phyloP scores from a whole-genome alignment of 1,284 basidiomycete species.

The Cutaneotrichosporon daszewskae region DNA sequence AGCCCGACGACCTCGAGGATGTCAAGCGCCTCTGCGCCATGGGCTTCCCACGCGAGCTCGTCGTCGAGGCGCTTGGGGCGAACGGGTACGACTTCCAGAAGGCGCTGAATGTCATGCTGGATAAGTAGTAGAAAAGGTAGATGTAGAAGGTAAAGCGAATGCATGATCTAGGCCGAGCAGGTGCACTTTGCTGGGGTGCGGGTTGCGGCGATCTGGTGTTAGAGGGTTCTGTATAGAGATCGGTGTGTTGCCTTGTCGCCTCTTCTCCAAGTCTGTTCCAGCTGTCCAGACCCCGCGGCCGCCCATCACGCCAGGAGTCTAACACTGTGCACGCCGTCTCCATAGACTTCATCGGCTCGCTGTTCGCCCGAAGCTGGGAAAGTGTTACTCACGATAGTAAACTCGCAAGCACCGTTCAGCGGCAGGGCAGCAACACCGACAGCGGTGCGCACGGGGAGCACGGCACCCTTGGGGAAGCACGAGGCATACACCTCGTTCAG shows the following conservation, averaged over 20 bases:
- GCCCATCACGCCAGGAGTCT: no score
- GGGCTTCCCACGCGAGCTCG: constrained; percentile 44
- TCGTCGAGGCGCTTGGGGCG: constrained; percentile 44
- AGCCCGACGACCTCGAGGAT: constrained; percentile 47
- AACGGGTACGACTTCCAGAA: constrained; percentile 48
- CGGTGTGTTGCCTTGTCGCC: no score
- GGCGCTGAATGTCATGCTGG: constrained; percentile 44
- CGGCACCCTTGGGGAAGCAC: constrained; percentile 7
- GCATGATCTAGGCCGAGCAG: no score
- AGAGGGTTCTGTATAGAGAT: no score
- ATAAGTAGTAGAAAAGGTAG: constrained; percentile 7
- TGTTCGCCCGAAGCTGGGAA: no score
- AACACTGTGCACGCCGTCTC: no score
- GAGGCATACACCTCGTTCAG: constrained; percentile 14
- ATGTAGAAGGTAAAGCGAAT: no score
- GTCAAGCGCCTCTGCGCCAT: constrained; percentile 48
- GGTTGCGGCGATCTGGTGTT: no score
- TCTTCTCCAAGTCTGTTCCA: no score
- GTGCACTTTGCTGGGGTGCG: no score
- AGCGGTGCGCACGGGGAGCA: constrained; percentile 11
- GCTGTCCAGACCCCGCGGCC: no score
- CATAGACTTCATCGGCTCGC: no score
- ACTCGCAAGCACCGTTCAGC: constrained; percentile 9
- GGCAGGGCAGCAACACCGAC: constrained; percentile 15
- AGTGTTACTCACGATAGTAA: constrained; percentile 14